Percentiles rank a stretch among this genome's conserved stretches.
phyloP scores from a whole-genome alignment of 2,329 filamentous ascomycete genomes.

The Aspergillus persii region DNA sequence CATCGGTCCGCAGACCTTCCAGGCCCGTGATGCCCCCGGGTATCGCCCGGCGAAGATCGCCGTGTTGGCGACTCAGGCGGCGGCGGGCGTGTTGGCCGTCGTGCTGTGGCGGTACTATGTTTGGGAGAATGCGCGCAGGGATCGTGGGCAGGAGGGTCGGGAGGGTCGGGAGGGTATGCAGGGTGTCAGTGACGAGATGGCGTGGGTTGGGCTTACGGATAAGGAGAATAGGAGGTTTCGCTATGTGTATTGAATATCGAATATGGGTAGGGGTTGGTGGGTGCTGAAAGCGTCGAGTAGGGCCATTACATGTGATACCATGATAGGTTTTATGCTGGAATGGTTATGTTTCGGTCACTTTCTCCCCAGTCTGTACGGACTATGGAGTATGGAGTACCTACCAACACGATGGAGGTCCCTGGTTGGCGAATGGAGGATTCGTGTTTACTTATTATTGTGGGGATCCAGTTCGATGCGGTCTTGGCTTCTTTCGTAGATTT shows the following conservation, averaged over 20 bases:
- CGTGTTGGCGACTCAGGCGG: conserved; percentile 35
- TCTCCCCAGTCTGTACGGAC: no score
- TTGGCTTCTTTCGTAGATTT: not conserved
- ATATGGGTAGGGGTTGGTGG: not conserved
- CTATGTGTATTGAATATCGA: conserved; percentile 24
- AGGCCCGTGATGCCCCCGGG: conserved; percentile 41
- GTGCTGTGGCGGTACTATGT: conserved; percentile 25
- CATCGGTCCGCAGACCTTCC: conserved; percentile 45
- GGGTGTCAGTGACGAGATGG: conserved; percentile 5
- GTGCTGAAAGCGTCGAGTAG: no score
- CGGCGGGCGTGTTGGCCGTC: conserved; percentile 27
- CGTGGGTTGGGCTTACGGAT: conserved; percentile 1
- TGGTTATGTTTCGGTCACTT: no score
- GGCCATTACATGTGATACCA: not conserved
- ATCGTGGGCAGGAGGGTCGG: conserved; percentile 17
- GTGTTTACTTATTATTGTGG: not conserved
- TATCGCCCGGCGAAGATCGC: conserved; percentile 38
- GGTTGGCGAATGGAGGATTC: not conserved
- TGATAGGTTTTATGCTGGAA: not conserved
- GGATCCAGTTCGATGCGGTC: not conserved
- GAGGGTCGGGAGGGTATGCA: conserved; percentile 12
- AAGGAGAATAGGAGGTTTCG: conserved; percentile 28
- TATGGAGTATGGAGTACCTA: no score
- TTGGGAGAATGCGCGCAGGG: conserved; percentile 24
- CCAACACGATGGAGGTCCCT: no score